Evolutionary conservation across 2,329 filamentous ascomycete species (phyloP), one percentile per base, ranked within the genome.

Genomic region (Epichloe sibirici): DNA sequence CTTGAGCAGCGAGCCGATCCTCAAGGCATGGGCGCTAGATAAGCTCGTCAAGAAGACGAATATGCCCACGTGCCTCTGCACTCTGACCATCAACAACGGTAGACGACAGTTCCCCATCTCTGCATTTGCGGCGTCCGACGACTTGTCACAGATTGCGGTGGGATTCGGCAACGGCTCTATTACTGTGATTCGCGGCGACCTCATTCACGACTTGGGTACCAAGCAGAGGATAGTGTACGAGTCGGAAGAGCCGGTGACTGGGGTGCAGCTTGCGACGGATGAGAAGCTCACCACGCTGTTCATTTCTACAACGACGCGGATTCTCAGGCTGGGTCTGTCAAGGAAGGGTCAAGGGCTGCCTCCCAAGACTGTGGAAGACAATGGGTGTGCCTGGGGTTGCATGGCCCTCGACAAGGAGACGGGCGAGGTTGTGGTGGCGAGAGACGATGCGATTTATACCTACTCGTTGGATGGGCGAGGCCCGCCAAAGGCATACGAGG

Each of bases 1-100:
- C 62, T 74, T 96, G 50, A 86, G 86, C 40, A 86, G 80, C 61
- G 90, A 97, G 61, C 91, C 93, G 0, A 78, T 91, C 21, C 71
- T 98, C 55, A 97, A 95, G 67, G 91, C 97, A n/a, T 98, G 93
- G 93, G 91, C 89, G 23, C 75, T 98, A 60, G 90, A 97, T 66
- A 94, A 90, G 70, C 78, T 85, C 4, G 89, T 95, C 59, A 97
- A 93, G 77, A 97, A 94, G 76, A 94, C 88, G 4, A 90, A 90
- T 43, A 75, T 85, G 56, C 93, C 93, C 15, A 88, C 85, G 40
- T 97, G 93, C 65, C 76, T 95, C 58, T 95, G 88, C 64, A 93
- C 86, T 1, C 71, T 96, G 49, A 82, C 78, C 23, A 85, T 98
- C 58, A 87, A 90, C 65, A 97, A 97, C 71, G 90, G 87, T 42